Percentiles rank a stretch among this genome's conserved stretches.
These are phyloP conservation scores for Apiospora sp. DNA, from an alignment of 2,329 filamentous ascomycete genomes.

Conservation along the genomic window DNA sequence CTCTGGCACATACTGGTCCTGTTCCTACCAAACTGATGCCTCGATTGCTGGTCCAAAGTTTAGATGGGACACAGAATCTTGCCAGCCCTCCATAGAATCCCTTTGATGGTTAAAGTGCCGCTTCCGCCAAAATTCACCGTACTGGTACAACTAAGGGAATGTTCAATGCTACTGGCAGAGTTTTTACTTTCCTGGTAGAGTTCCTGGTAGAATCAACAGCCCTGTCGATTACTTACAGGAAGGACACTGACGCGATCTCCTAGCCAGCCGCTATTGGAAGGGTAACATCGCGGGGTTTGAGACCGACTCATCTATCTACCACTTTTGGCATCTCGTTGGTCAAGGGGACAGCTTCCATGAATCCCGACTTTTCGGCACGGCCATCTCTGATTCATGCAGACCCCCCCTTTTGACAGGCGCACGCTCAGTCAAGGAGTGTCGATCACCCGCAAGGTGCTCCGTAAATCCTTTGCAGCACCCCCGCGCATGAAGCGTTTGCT, in stretches of 20 bases:
- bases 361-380: neutral
- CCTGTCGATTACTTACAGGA: no score
- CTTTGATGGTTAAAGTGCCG: no score
- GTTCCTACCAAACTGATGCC: neutral
- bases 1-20: neutral
- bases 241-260: neutral
- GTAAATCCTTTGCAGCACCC: neutral
- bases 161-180: no score
- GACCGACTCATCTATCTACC: no score
- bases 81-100: no score
- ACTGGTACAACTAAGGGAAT: no score
- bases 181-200: no score
- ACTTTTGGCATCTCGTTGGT: neutral
- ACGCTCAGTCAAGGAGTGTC: neutral
- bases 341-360: neutral
- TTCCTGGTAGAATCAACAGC: no score
- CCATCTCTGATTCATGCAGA: neutral
- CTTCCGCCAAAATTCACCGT: no score
- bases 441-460: conserved; percentile 1
- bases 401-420: neutral
- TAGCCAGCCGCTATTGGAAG: neutral
- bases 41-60: no score
- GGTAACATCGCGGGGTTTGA: neutral
- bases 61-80: no score
- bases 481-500: conserved; percentile 8